Percentiles rank a stretch among this genome's conserved stretches.
Conservation (phyloP, 2,329 filamentous ascomycete species). For the Clarireedia hainanense region DNA sequence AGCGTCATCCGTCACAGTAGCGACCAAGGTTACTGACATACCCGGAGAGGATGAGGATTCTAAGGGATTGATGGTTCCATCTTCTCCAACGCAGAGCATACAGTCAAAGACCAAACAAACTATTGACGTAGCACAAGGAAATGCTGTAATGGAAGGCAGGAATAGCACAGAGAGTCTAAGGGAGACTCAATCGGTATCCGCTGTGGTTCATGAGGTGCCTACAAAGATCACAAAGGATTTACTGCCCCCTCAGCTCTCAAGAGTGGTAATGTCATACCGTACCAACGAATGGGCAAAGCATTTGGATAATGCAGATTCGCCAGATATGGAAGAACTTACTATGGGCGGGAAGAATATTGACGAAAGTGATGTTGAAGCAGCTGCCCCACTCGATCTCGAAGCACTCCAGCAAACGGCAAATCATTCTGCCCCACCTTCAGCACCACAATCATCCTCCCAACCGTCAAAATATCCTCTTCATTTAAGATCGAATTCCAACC, state of each 20-base stretch:
- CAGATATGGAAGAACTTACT: conserved; percentile 54
- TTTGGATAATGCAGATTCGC: conserved; percentile 66
- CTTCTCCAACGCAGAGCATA: no score
- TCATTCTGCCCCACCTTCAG: conserved; percentile 6
- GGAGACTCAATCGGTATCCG: conserved; percentile 31
- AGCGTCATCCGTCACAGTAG: no score
- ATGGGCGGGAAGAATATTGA: conserved; percentile 35
- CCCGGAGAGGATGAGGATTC: no score
- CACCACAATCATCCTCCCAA: conserved; percentile 17
- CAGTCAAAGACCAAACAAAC: not conserved
- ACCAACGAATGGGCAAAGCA: conserved; percentile 98
- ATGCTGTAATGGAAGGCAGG: not conserved
- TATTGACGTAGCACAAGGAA: conserved; percentile 10
- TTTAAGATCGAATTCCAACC: conserved; percentile 15
- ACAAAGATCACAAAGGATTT: conserved; percentile 49
- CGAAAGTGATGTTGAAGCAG: conserved; percentile 38
- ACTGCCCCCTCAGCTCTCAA: conserved; percentile 65
- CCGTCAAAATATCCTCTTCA: conserved; percentile 10
- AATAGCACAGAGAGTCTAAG: not conserved
- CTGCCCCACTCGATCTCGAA: conserved; percentile 54
- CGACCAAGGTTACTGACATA: no score
- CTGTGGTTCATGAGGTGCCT: conserved; percentile 35
- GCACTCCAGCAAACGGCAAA: conserved; percentile 56
- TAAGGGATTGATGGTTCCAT: no score
- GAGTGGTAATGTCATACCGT: conserved; percentile 72